Base-by-base conservation (phyloP, 176 grass and related monocot genomes). In the Puccinellia tenuiflora region DNA sequence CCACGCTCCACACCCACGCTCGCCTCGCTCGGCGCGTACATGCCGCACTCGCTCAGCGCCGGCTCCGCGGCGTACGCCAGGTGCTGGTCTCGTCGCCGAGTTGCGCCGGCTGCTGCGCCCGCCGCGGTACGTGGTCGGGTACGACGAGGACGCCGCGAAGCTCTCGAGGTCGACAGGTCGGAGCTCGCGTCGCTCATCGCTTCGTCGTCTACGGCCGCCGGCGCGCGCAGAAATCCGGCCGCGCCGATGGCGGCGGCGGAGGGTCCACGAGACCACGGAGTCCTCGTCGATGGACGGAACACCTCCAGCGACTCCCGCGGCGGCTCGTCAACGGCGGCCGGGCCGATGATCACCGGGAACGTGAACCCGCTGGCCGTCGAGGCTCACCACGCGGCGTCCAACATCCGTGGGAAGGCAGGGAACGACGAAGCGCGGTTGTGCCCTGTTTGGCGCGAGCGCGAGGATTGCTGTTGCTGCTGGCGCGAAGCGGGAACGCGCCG, bases 1-100 rank as follows among this genome's bases (percentile, higher is more conserved):
- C 77, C 34, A 94, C 92, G 88, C 92, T 94, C 92, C 92, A 94
- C 66, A 81, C 80, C 80, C 55, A 94, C 86, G 86, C 92, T 94
- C n/a, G 69, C 89, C 81, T 94, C 92, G 89, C 92, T 94, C n/a
- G 92, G 83, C 15, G 88, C 68, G 86, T 91, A 91, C 79, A 80
- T 84, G 79, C 33, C 33, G 33, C 76, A 90, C 83, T 94, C 92
- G 83, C 92, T 94, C 66, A 90, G 80, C 42, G 84, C 72, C 25
- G 77, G 79, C 76, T 89, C 84, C 5, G 24, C 83, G 10, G 47
- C 60, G 31, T 79, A 54, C 52, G 69, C 55, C 24, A 67, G 75
- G 30, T 83, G n/a, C n/a, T n/a, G 75, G 31, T 83, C 60, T 46
- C 43, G 40, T 84, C 79, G 3, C 92, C 22, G 90, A 91, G 81